Conservation (phyloP, 108 stramenopile species). For the Nitzschia sp. region DNA sequence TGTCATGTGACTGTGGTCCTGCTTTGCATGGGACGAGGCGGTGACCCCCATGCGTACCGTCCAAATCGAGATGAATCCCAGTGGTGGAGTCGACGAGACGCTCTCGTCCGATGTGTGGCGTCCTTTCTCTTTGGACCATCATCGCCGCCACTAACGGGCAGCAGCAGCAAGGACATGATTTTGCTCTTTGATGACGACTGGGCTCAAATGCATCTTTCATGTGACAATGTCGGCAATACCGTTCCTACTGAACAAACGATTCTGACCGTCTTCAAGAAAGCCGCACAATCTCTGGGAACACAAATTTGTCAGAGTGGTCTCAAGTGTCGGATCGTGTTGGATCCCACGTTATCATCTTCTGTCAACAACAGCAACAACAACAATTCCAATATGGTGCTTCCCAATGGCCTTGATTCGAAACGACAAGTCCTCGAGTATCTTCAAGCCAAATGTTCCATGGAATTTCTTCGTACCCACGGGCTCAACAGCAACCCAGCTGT, state of each 20-base stretch:
- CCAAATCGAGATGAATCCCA: constrained; percentile 73
- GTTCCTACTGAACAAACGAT: constrained; percentile 60
- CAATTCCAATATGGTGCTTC: neutral
- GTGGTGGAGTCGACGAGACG: constrained; percentile 77
- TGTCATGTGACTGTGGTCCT: constrained; percentile 50
- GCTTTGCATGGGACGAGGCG: constrained; percentile 63
- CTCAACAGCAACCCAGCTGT: constrained; percentile 59
- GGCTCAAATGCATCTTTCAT: constrained; percentile 31
- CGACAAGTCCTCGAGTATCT: constrained; percentile 59
- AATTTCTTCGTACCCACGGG: constrained; percentile 61
- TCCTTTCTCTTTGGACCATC: constrained; percentile 58
- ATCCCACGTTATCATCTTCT: constrained; percentile 12
- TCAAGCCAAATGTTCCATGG: constrained; percentile 63
- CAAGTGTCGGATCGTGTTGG: constrained; percentile 19
- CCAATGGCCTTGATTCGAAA: constrained; percentile 43
- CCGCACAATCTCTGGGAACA: constrained; percentile 35
- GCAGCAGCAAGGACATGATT: constrained; percentile 41
- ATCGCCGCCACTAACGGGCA: neutral
- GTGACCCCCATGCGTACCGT: constrained; percentile 57
- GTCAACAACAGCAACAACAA: neutral
- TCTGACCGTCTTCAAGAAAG: constrained; percentile 61
- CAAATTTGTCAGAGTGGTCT: neutral
- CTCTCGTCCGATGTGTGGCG: constrained; percentile 69
- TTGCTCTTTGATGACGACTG: constrained; percentile 73
- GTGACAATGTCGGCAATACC: neutral